Percentiles rank a stretch among this genome's conserved stretches.
Conservation (phyloP, 1,139 yeast species). For the Candida mesenterica region DNA sequence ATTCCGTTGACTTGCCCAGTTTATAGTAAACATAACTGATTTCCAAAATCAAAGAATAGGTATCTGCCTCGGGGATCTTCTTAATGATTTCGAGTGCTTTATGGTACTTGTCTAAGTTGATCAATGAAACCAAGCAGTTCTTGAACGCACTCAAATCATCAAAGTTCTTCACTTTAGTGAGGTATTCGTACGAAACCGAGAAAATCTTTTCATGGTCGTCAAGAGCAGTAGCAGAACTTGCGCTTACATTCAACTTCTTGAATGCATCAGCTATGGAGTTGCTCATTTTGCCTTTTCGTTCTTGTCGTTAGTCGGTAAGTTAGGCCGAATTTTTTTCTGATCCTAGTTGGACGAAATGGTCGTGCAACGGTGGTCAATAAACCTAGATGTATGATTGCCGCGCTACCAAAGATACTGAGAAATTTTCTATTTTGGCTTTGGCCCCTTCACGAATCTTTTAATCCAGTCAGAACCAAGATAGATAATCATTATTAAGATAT, state of each 20-base stretch:
- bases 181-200: slow-evolving; percentile 43
- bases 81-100: slow-evolving; percentile 51
- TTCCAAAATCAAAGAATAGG: slow-evolving; percentile 49
- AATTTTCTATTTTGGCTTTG: not conserved
- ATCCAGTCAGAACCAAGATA: not conserved
- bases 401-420: not conserved
- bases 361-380: no score
- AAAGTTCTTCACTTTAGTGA: slow-evolving; percentile 39
- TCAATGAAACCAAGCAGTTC: slow-evolving; percentile 65
- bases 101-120: slow-evolving; percentile 67
- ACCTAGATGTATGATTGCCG: no score
- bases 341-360: not conserved
- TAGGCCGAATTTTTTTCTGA: slow-evolving; percentile 1
- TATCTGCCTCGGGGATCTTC: slow-evolving; percentile 36
- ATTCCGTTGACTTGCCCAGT: slow-evolving; percentile 44
- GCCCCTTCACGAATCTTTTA: not conserved
- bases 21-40: slow-evolving; percentile 72
- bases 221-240: slow-evolving; percentile 14
- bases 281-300: slow-evolving; percentile 26
- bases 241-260: slow-evolving; percentile 36
- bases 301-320: not conserved
- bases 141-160: slow-evolving; percentile 54
- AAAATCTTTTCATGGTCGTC: slow-evolving; percentile 42
- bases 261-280: slow-evolving; percentile 45
- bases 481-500: not conserved